Conservation (phyloP, 805 yeast genomes). For the Nakazawaea wickerhamii region DNA sequence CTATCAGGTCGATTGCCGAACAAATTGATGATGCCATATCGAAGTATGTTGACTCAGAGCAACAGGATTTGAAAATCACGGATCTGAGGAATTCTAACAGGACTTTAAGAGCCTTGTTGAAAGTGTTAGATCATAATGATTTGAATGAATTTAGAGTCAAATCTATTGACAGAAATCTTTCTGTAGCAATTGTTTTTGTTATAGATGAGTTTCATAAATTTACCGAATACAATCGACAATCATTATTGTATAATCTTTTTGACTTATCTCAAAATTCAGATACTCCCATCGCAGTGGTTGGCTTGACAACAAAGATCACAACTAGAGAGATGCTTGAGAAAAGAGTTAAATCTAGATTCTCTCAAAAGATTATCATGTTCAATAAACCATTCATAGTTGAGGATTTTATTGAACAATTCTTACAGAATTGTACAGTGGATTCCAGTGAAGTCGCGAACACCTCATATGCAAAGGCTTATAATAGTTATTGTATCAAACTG, state of each 20-base stretch:
- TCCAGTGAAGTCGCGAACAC: conserved; percentile 17
- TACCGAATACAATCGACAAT: conserved; percentile 69
- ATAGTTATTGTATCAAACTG: conserved; percentile 28
- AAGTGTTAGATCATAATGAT: conserved; percentile 22
- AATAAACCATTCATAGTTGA: conserved; percentile 44
- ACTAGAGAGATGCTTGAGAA: conserved; percentile 82
- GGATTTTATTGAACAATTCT: conserved; percentile 45
- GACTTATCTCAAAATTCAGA: conserved; percentile 70
- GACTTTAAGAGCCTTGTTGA: conserved; percentile 15
- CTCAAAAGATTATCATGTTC: conserved; percentile 67
- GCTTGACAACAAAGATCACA: conserved; percentile 69
- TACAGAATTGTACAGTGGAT: conserved; percentile 31
- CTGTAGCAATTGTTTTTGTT: conserved; percentile 63
- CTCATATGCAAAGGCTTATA: conserved; percentile 19
- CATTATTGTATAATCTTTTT: conserved; percentile 79
- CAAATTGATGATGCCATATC: conserved; percentile 54
- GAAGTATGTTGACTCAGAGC: conserved; percentile 8
- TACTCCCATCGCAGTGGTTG: conserved; percentile 76
- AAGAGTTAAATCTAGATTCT: conserved; percentile 84
- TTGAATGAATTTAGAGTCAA: conserved; percentile 23
- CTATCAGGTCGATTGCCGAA: conserved; percentile 79
- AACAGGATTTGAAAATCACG: conserved; percentile 14
- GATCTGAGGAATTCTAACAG: conserved; percentile 10
- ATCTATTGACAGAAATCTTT: conserved; percentile 16
- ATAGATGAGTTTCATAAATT: conserved; percentile 84